Conservation (phyloP, 106 monocot species). For the Hemerocallis citrina region DNA sequence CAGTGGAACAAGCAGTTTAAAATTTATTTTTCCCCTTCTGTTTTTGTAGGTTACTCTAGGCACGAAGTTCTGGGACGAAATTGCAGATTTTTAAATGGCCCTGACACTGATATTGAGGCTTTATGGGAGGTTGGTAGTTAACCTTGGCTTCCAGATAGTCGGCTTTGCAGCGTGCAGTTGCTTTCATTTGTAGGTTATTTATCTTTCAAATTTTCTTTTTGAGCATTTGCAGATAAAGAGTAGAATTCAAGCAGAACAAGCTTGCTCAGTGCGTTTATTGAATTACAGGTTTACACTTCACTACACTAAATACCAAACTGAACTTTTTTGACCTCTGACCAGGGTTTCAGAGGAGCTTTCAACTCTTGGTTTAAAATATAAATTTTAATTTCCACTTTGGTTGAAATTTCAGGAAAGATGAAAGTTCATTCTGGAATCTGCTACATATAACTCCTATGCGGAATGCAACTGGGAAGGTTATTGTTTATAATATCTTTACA, state of each 20-base stretch:
- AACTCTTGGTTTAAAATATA: not conserved
- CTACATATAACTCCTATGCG: conserved; percentile 77
- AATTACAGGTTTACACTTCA: conserved; percentile 64
- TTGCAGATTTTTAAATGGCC: conserved; percentile 80
- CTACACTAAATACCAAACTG: not conserved
- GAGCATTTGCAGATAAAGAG: conserved; percentile 44
- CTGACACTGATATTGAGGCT: conserved; percentile 44
- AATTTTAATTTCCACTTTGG: not conserved
- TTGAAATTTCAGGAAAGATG: conserved; percentile 68
- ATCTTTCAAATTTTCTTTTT: not conserved
- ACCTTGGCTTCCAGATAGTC: not conserved
- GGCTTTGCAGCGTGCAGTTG: not conserved
- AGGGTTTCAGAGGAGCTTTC: not conserved
- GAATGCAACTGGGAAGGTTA: conserved; percentile 88
- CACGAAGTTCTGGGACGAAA: conserved; percentile 81
- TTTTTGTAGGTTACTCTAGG: conserved; percentile 57
- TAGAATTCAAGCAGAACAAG: conserved; percentile 38
- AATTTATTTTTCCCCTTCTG: no score
- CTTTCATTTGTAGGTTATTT: not conserved
- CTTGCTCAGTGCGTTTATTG: conserved; percentile 66
- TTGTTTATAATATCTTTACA: not conserved
- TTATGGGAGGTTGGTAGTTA: conserved; percentile 42
- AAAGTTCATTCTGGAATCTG: conserved; percentile 77
- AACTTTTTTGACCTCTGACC: not conserved
- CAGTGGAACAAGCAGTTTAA: no score